A percentile compares a stretch with the other conserved stretches of the same genome.
Conservation (phyloP, 2,329 filamentous ascomycete species). For the Septoria petroselini region DNA sequence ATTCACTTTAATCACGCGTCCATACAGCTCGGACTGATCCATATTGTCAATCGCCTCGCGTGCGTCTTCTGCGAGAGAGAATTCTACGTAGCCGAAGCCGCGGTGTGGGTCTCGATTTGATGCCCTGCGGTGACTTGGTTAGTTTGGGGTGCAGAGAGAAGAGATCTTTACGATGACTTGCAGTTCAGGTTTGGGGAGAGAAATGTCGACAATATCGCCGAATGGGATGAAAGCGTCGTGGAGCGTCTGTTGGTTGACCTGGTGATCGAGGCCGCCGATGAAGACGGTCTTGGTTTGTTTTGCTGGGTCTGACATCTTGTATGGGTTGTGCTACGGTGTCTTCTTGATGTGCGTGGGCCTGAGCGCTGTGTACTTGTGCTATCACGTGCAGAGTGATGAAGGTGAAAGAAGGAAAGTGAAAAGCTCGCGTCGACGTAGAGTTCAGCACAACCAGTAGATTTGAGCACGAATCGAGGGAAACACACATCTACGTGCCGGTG, state of each 20-base stretch:
- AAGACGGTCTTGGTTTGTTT: constrained; percentile 79
- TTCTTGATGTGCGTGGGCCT: neutral
- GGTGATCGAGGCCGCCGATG: constrained; percentile 80
- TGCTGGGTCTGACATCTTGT: constrained; percentile 74
- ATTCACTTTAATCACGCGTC: constrained; percentile 85
- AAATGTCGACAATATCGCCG: constrained; percentile 89
- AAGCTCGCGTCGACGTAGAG: no score
- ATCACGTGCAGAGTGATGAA: constrained; percentile 6
- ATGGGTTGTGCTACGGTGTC: neutral
- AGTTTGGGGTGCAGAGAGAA: neutral
- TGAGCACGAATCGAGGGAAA: no score
- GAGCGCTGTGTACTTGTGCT: neutral
- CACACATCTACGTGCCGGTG: no score
- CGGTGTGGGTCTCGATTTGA: constrained; percentile 76
- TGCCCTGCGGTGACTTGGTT: constrained; percentile 37
- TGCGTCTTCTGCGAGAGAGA: constrained; percentile 79
- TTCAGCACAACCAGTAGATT: no score
- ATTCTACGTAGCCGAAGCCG: constrained; percentile 96
- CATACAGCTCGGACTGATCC: constrained; percentile 94
- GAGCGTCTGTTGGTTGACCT: constrained; percentile 71
- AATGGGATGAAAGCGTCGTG: constrained; percentile 95
- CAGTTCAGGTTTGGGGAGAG: constrained; percentile 81
- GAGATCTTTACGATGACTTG: constrained; percentile 33
- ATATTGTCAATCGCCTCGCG: constrained; percentile 98
- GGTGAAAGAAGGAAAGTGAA: constrained; percentile 8